phyloP scores from a whole-genome alignment of 2,329 filamentous ascomycete genomes.

The Fusarium keratoplasticum region DNA sequence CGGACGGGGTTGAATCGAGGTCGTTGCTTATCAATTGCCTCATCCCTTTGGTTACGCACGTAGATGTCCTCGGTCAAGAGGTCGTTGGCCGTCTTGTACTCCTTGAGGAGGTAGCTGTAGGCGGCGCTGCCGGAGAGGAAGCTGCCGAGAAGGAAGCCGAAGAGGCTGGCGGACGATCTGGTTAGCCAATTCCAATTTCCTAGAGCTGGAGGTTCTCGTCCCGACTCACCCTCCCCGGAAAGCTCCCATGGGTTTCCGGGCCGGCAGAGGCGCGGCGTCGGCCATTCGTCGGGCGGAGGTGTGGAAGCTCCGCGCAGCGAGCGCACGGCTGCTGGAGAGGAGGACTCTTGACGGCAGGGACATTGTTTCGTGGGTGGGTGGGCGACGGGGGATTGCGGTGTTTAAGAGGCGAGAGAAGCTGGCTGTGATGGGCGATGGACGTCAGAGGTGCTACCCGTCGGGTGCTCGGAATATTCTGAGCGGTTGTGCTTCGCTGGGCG shows the following conservation, averaged over 20 bases:
- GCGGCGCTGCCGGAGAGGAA: constrained; percentile 82
- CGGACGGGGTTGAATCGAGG: neutral
- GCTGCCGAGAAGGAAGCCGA: constrained; percentile 91
- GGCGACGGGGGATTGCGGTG: constrained; percentile 22
- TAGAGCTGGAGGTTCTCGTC: neutral
- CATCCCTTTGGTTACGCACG: constrained; percentile 67
- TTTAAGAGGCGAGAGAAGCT: constrained; percentile 28
- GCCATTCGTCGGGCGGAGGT: constrained; percentile 61
- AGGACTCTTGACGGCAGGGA: constrained; percentile 57
- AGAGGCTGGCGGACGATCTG: constrained; percentile 68
- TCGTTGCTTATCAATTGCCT: constrained; percentile 4
- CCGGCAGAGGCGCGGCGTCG: constrained; percentile 61
- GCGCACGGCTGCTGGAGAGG: constrained; percentile 54
- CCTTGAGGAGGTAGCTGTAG: constrained; percentile 92
- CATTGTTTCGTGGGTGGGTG: constrained; percentile 51
- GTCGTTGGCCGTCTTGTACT: constrained; percentile 95
- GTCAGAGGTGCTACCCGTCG: constrained; percentile 34
- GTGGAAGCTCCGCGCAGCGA: constrained; percentile 59
- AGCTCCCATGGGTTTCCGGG: constrained; percentile 69
- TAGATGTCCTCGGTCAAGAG: constrained; percentile 95
- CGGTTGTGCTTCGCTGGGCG: constrained; percentile 23
- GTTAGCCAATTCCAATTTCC: constrained; percentile 17
- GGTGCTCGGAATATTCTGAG: constrained; percentile 46
- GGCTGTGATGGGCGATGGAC: constrained; percentile 29
- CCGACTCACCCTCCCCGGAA: constrained; percentile 69